Conservation (phyloP, 1,139 yeast species). For the Blastobotrys aristatus region DNA sequence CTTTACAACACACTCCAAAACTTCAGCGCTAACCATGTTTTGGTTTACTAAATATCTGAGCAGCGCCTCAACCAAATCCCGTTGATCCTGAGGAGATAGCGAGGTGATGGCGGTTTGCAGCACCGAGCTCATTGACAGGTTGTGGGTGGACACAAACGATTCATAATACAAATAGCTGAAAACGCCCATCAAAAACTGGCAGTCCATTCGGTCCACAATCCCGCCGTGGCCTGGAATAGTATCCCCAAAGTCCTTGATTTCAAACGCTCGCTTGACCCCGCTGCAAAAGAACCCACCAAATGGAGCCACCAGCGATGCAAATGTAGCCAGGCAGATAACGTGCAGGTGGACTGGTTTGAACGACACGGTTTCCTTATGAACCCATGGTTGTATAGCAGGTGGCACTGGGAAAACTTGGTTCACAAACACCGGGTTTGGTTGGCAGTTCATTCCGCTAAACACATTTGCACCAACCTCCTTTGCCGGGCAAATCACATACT, state of each 20-base stretch:
- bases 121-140: slow-evolving; percentile 65
- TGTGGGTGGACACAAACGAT: slow-evolving; percentile 68
- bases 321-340: slow-evolving; percentile 77
- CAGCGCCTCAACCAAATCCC: slow-evolving; percentile 57
- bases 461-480: slow-evolving; percentile 52
- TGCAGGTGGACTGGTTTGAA: slow-evolving; percentile 89
- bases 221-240: slow-evolving; percentile 99
- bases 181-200: slow-evolving; percentile 97
- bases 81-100: slow-evolving; percentile 60
- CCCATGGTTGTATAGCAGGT: slow-evolving; percentile 48
- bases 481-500: slow-evolving; percentile 87
- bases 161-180: slow-evolving; percentile 89
- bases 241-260: slow-evolving; percentile 88
- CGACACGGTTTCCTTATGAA: slow-evolving; percentile 48
- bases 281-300: slow-evolving; percentile 98
- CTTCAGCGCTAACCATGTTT: slow-evolving; percentile 7
- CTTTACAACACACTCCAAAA: slow-evolving; percentile 1
- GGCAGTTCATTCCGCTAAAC: slow-evolving; percentile 66
- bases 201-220: slow-evolving; percentile 93
- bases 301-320: slow-evolving; percentile 97
- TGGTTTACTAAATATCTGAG: slow-evolving; percentile 57
- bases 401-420: slow-evolving; percentile 78
- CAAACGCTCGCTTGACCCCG: slow-evolving; percentile 94
- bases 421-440: slow-evolving; percentile 79
- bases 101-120: slow-evolving; percentile 73